Evolutionary conservation across 2,329 filamentous ascomycete genomes (phyloP).

Genomic region (Hymenoscyphus linearis): DNA sequence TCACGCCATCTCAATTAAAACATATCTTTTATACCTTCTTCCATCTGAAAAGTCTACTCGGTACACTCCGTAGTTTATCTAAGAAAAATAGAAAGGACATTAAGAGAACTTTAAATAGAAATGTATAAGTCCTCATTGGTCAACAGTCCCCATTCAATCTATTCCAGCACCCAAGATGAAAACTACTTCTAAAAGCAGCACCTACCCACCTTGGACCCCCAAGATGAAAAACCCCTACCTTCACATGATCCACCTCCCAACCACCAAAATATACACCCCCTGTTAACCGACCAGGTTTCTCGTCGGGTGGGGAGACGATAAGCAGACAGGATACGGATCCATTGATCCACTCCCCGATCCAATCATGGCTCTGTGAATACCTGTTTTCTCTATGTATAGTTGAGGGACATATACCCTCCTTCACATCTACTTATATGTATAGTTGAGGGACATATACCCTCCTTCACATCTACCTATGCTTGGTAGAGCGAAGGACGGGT

Average conservation of each 20-base stretch:
- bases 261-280: not conserved
- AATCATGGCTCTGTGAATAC: not conserved
- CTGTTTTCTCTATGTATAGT: not conserved
- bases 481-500: too few relatives aligned
- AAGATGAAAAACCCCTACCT: not conserved
- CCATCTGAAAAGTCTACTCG: not conserved
- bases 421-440: not conserved
- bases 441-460: slow-evolving; percentile 8
- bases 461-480: slow-evolving; percentile 2
- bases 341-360: not conserved
- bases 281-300: not conserved
- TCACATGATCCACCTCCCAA: slow-evolving; percentile 3
- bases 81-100: not conserved
- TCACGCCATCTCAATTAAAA: not conserved
- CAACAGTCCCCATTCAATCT: not conserved
- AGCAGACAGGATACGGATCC: not conserved
- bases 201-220: not conserved
- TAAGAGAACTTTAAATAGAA: not conserved
- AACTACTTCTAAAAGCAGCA: not conserved
- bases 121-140: too few relatives aligned
- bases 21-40: not conserved
- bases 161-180: too few relatives aligned
- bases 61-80: not conserved
- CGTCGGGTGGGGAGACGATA: not conserved
- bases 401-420: slow-evolving; percentile 10